phyloP scores from a whole-genome alignment of 2,329 filamentous ascomycete genomes.

The Myriosclerotinia curreyana region DNA sequence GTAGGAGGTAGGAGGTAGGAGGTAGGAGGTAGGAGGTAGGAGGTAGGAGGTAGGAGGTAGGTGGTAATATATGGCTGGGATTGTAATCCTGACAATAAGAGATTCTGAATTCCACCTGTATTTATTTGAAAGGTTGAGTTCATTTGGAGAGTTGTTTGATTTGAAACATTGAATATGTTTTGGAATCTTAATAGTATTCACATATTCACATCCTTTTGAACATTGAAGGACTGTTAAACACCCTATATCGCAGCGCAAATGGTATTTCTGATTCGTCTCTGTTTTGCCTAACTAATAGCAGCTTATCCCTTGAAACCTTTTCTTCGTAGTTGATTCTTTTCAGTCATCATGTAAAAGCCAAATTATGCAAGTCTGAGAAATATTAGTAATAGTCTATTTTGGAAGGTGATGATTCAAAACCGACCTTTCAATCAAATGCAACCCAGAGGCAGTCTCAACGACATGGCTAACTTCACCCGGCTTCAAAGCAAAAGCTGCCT shows the following conservation, averaged over 20 bases:
- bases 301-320: background rate
- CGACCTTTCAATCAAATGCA: slow-evolving; percentile 93
- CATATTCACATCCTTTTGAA: too few species aligned
- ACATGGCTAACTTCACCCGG: slow-evolving; percentile 82
- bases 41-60: too few species aligned
- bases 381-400: slow-evolving; percentile 2
- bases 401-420: background rate
- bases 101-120: too few species aligned
- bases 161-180: too few species aligned
- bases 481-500: slow-evolving; percentile 86
- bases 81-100: too few species aligned
- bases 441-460: slow-evolving; percentile 87
- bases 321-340: background rate
- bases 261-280: slow-evolving; percentile 5
- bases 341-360: background rate
- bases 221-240: background rate
- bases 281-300: background rate
- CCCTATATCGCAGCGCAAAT: background rate
- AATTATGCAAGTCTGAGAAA: slow-evolving; percentile 18
- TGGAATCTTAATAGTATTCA: too few species aligned
- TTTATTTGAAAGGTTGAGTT: too few species aligned
- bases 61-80: too few species aligned
- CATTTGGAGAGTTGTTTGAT: too few species aligned
- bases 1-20: too few species aligned
- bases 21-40: too few species aligned